Evolutionary conservation across 2,329 filamentous ascomycete species (phyloP).

Genomic region (Xylaria sp.): DNA sequence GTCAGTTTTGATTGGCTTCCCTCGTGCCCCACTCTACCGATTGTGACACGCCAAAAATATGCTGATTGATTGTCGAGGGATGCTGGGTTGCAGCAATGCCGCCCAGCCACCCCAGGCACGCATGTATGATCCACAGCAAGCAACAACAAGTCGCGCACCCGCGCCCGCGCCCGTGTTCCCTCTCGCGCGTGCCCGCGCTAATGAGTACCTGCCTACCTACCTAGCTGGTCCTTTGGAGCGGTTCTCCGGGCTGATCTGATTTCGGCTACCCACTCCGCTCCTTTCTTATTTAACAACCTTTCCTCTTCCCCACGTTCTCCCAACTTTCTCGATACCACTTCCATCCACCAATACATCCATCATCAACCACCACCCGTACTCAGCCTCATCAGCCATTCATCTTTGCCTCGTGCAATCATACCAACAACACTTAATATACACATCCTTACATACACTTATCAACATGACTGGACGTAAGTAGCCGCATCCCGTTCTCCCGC

Average conservation of each 20-base stretch:
- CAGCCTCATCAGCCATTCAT: slow-evolving; percentile 42
- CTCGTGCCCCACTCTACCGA: not conserved
- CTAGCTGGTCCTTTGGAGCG: not conserved
- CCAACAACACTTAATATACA: slow-evolving; percentile 20
- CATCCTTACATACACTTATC: slow-evolving; percentile 38
- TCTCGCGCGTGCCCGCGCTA: slow-evolving; percentile 15
- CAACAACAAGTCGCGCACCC: slow-evolving; percentile 31
- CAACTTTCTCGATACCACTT: slow-evolving; percentile 38
- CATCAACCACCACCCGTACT: slow-evolving; percentile 33
- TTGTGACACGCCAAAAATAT: not conserved
- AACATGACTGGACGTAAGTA: slow-evolving; percentile 53
- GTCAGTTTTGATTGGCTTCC: slow-evolving; percentile 33
- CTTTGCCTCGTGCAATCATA: slow-evolving; percentile 32
- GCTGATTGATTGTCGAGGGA: slow-evolving; percentile 15
- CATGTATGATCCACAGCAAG: slow-evolving; percentile 30
- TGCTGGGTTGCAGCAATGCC: slow-evolving; percentile 6
- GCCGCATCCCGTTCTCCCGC: not conserved
- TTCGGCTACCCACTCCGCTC: slow-evolving; percentile 42
- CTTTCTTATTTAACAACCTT: slow-evolving; percentile 45
- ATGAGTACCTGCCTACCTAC: too few species aligned
- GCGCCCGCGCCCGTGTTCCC: slow-evolving; percentile 12
- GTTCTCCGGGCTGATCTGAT: slow-evolving; percentile 50
- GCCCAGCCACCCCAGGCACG: slow-evolving; percentile 16
- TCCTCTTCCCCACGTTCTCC: slow-evolving; percentile 47
- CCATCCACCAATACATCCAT: slow-evolving; percentile 36